phyloP scores from a whole-genome alignment of 1,284 basidiomycete genomes.

The Meripilus lineatus region DNA sequence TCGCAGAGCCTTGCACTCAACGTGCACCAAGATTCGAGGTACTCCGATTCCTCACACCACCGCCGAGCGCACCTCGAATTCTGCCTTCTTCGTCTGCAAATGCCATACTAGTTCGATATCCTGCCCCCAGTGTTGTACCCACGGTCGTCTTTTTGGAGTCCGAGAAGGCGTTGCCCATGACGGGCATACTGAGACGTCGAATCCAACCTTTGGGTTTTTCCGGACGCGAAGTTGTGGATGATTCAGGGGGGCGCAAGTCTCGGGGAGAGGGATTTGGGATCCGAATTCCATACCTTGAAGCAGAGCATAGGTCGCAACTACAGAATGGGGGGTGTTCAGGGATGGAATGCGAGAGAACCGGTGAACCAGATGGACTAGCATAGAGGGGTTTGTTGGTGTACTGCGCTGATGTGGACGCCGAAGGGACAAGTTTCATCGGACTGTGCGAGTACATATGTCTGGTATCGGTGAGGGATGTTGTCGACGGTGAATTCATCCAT shows the following conservation, averaged over 20 bases:
- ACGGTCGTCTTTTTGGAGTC: constrained; percentile 29
- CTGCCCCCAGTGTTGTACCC: neutral
- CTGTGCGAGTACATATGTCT: constrained; percentile 37
- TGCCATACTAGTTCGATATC: neutral
- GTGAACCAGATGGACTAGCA: constrained; percentile 16
- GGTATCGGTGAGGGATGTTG: constrained; percentile 11
- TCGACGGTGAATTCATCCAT: constrained; percentile 12
- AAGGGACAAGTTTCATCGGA: constrained; percentile 38
- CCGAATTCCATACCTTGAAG: constrained; percentile 39
- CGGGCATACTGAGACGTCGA: constrained; percentile 70
- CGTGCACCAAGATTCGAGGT: neutral
- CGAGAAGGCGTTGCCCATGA: constrained; percentile 50
- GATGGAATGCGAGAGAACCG: constrained; percentile 19
- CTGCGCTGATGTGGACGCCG: constrained; percentile 18
- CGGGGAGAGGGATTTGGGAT: constrained; percentile 28
- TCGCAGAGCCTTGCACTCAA: too few species aligned
- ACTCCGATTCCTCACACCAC: neutral
- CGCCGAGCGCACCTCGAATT: neutral
- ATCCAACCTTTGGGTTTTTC: constrained; percentile 72
- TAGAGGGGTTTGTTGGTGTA: neutral
- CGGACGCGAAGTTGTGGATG: constrained; percentile 37
- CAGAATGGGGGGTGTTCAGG: constrained; percentile 52
- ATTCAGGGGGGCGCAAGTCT: constrained; percentile 37
- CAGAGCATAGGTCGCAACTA: constrained; percentile 56
- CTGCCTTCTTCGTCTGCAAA: neutral